phyloP scores from a whole-genome alignment of 2,329 filamentous ascomycete species.

The Chaetomium strumarium region DNA sequence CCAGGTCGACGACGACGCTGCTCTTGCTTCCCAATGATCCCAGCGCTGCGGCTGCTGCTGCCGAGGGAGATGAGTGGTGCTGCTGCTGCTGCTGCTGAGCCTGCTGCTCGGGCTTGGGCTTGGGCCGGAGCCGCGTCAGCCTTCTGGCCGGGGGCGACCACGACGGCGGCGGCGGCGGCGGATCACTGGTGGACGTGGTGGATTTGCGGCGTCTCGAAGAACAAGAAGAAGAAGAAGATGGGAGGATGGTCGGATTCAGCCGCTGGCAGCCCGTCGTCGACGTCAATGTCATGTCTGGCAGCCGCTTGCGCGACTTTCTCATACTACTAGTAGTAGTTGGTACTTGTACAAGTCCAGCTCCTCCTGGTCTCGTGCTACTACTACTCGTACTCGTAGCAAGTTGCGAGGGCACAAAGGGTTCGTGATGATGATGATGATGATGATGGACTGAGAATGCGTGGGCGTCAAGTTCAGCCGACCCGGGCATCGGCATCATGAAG shows the following conservation, averaged over 20 bases:
- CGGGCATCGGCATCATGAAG: background rate
- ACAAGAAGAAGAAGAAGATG: too few relatives aligned
- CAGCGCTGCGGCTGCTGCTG: background rate
- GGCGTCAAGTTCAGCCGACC: too few relatives aligned
- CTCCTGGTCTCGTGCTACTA: too few relatives aligned
- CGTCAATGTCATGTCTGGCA: conserved; percentile 4
- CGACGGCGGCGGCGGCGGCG: background rate
- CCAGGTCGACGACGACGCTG: background rate
- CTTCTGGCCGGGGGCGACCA: background rate
- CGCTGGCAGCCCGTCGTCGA: too few relatives aligned
- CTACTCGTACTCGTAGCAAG: too few relatives aligned
- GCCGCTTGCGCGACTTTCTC: conserved; percentile 6
- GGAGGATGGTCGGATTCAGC: too few relatives aligned
- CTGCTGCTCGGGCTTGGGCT: background rate
- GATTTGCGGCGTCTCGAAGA: background rate
- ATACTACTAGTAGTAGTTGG: too few relatives aligned
- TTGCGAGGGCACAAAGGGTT: background rate
- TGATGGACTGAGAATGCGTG: background rate
- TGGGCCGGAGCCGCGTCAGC: background rate
- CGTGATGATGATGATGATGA: background rate
- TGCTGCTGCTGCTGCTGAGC: background rate
- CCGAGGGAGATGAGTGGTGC: too few relatives aligned
- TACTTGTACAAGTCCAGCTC: too few relatives aligned
- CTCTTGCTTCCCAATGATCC: background rate
- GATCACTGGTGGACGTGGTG: too few relatives aligned